Evolutionary conservation across 768 basidiomycete species (phyloP).

Genomic region (Tulasnella sp.): DNA sequence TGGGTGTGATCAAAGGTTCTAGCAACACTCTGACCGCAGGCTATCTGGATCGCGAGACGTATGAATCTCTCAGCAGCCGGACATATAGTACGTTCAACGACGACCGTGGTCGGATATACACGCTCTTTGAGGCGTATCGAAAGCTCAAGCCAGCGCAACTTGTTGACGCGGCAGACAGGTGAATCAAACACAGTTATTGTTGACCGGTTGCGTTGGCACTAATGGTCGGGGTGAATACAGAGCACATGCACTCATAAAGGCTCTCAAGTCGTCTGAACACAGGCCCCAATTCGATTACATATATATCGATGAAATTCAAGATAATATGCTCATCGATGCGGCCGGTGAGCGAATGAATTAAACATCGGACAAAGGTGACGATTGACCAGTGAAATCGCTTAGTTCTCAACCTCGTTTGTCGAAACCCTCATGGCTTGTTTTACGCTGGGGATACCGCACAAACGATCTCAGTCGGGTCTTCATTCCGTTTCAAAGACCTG

Average conservation of each 20-base stretch:
- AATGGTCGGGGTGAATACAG: conserved; percentile 30
- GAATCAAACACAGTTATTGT: background rate
- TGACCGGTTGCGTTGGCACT: background rate
- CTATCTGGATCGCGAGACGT: conserved; percentile 36
- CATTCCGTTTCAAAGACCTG: conserved; percentile 60
- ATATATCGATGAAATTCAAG: conserved; percentile 69
- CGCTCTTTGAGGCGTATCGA: conserved; percentile 42
- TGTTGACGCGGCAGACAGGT: conserved; percentile 53
- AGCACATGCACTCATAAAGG: conserved; percentile 38
- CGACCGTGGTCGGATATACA: conserved; percentile 39
- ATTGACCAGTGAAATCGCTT: background rate
- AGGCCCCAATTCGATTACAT: conserved; percentile 38
- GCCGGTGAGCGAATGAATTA: conserved; percentile 38
- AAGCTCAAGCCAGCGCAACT: conserved; percentile 37
- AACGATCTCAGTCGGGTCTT: conserved; percentile 60
- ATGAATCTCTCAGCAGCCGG: conserved; percentile 40
- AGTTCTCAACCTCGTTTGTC: conserved; percentile 55
- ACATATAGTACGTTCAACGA: conserved; percentile 43
- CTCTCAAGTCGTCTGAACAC: conserved; percentile 24
- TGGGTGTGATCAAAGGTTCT: conserved; percentile 48
- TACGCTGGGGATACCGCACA: conserved; percentile 78
- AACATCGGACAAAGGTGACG: background rate
- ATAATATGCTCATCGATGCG: conserved; percentile 56
- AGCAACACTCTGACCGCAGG: conserved; percentile 36
- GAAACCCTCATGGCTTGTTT: conserved; percentile 57